These are phyloP conservation scores for Fusarium sp. DNA, from an alignment of 2,329 filamentous ascomycete species.

Conservation along the genomic window DNA sequence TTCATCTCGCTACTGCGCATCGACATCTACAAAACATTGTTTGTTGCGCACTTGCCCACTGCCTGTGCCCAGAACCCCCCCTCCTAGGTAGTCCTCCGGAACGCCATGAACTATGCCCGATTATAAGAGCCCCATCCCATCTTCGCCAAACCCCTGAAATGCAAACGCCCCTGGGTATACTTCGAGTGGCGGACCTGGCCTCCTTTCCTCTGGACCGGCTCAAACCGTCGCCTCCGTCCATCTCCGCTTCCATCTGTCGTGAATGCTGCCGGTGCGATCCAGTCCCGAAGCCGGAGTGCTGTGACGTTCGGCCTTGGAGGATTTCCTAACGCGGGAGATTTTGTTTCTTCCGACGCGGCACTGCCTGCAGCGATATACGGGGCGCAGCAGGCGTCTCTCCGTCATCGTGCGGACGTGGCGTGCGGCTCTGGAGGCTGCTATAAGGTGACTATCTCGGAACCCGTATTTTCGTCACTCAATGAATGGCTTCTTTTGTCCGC, in stretches of 20 bases:
- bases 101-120: conserved; percentile 42
- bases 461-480: conserved; percentile 61
- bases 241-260: neutral
- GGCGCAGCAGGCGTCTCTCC: conserved; percentile 17
- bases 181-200: conserved; percentile 21
- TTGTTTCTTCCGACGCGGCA: conserved; percentile 30
- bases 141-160: conserved; percentile 36
- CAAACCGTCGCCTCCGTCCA: conserved; percentile 1
- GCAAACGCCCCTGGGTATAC: conserved; percentile 43
- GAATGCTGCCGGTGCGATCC: conserved; percentile 6
- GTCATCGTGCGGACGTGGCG: conserved; percentile 19
- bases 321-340: conserved; percentile 23
- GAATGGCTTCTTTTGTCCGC: conserved; percentile 72
- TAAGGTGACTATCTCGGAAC: conserved; percentile 20
- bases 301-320: conserved; percentile 7
- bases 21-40: conserved; percentile 11
- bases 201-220: conserved; percentile 3
- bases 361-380: conserved; percentile 17
- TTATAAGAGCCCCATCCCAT: conserved; percentile 25
- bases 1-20: conserved; percentile 20
- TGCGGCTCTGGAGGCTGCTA: conserved; percentile 16
- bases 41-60: conserved; percentile 43
- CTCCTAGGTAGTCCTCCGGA: conserved; percentile 19
- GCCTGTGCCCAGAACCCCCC: conserved; percentile 37
- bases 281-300: conserved; percentile 5